Base-by-base conservation (phyloP, 345 rosid species). In the Populus tremula region DNA sequence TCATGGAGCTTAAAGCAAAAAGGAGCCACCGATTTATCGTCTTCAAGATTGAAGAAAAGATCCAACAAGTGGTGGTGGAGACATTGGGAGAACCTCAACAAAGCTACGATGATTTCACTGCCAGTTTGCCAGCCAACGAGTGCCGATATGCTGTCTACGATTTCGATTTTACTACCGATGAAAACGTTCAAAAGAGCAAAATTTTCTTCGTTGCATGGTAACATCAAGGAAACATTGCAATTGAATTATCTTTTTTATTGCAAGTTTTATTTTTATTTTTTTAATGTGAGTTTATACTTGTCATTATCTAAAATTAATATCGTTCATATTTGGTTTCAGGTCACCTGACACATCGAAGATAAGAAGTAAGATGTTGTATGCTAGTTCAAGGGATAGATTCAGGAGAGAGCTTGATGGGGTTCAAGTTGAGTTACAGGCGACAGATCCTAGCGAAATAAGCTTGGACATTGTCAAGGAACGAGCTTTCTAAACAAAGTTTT, bases 121-220 rank as follows among this genome's bases (percentile, higher is more conserved):
- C 74, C 43, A 77, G 78, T 53, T 73, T 81, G 71, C 84, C 84
- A 0, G 71, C 68, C 25, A 62, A 81, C 23, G 84, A 81, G 67
- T 81, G 84, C 39, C 77, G 84, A 45, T 81, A 81, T 63, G 84
- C 75, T 67, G 81, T 81, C 74, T 81, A 53, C 33, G 84, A 81
- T 73, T 73, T 77, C 25, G 84, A 81, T 73, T 81, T 81, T 76
- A 77, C 78, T 6, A 81, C 84, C 3, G n/a, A 41, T 5, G 81
- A 81, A 68, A 69, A 81, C 39, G 69, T 81, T 20, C 70, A 74
- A 1, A 81, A 74, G 76, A 81, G 81, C 84, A 81, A 81, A 74
- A 77, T 81, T 33, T 73, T 69, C 75, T 81, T 77, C 68, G 45
- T 81, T 62, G 68, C 84, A 6, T 81, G 84, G 84, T 81, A 81